Conservation (phyloP, 495 filamentous ascomycete genomes). For the Evernia prunastri region DNA sequence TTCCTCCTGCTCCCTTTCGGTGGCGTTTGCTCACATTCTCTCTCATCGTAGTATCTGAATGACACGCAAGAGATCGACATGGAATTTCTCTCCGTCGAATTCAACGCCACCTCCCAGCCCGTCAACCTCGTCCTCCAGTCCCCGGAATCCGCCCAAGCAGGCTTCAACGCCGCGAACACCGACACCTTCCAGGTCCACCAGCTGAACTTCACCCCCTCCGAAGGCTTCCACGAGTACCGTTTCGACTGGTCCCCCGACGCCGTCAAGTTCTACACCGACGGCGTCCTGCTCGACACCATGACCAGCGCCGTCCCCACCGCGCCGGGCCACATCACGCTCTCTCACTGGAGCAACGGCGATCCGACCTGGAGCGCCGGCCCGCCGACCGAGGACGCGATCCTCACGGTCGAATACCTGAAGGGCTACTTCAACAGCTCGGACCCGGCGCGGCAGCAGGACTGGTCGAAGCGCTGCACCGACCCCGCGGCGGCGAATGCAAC, state of each 20-base stretch:
- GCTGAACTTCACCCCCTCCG: conserved; percentile 56
- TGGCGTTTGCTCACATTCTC: conserved; percentile 7
- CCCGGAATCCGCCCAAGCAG: conserved; percentile 42
- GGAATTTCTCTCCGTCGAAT: conserved; percentile 61
- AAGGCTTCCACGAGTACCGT: conserved; percentile 65
- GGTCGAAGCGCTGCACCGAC: conserved; percentile 42
- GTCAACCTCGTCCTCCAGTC: conserved; percentile 71
- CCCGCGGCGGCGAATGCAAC: conserved; percentile 36
- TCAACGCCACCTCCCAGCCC: conserved; percentile 43
- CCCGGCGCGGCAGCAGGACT: conserved; percentile 39
- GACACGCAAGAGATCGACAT: conserved; percentile 76
- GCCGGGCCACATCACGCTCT: conserved; percentile 59
- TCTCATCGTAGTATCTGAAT: conserved; percentile 54
- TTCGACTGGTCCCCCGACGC: conserved; percentile 60
- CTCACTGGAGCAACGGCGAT: conserved; percentile 76
- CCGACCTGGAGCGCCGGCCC: conserved; percentile 61
- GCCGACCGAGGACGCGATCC: conserved; percentile 50
- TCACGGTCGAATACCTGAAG: conserved; percentile 60
- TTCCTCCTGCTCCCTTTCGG: not conserved
- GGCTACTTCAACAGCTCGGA: conserved; percentile 70
- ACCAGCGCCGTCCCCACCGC: conserved; percentile 45
- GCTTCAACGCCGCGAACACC: conserved; percentile 52
- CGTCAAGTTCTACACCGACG: conserved; percentile 63
- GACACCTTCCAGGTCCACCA: conserved; percentile 46
- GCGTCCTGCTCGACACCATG: conserved; percentile 48